Percentiles rank a stretch among this genome's conserved stretches.
phyloP scores from a whole-genome alignment of 2,329 filamentous ascomycete genomes.

The Colletotrichum australisinense region DNA sequence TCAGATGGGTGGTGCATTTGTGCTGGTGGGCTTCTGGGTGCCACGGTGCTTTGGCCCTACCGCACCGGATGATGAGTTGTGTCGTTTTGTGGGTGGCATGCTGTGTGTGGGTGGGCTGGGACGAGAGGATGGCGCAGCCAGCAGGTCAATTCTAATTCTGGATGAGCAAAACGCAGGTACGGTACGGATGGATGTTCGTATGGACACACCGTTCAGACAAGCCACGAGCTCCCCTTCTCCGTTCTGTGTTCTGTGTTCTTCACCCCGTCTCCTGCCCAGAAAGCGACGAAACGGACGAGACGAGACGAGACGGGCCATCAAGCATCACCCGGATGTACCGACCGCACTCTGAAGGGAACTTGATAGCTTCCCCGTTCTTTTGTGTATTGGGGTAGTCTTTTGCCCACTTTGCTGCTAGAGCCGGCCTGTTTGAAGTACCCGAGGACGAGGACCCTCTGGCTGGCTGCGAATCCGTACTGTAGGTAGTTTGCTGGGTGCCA shows the following conservation, averaged over 20 bases:
- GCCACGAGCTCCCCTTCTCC: not conserved
- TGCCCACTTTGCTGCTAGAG: not conserved
- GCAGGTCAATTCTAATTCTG: conserved; percentile 51
- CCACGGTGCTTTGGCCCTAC: not conserved
- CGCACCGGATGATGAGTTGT: conserved; percentile 7
- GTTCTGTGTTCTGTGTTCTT: not conserved
- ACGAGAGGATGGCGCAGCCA: conserved; percentile 48
- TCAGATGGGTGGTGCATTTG: conserved; percentile 47
- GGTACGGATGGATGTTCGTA: not conserved
- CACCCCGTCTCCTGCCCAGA: not conserved
- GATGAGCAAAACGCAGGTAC: conserved; percentile 37
- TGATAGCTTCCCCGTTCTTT: conserved; percentile 21
- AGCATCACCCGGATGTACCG: conserved; percentile 31
- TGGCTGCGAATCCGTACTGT: not conserved
- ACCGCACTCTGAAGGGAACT: conserved; percentile 31
- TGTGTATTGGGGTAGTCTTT: conserved; percentile 15
- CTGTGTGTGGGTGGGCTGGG: conserved; percentile 26
- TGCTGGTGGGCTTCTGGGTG: conserved; percentile 35
- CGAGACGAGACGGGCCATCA: conserved; percentile 3
- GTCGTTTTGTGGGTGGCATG: not conserved
- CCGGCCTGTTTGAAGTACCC: not conserved
- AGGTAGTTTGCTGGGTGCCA: not conserved
- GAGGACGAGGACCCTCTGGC: not conserved
- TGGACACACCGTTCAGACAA: conserved; percentile 28
- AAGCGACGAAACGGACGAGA: conserved; percentile 14